phyloP scores from a whole-genome alignment of 352 stramenopile genomes.

The Phytopythium litorale region DNA sequence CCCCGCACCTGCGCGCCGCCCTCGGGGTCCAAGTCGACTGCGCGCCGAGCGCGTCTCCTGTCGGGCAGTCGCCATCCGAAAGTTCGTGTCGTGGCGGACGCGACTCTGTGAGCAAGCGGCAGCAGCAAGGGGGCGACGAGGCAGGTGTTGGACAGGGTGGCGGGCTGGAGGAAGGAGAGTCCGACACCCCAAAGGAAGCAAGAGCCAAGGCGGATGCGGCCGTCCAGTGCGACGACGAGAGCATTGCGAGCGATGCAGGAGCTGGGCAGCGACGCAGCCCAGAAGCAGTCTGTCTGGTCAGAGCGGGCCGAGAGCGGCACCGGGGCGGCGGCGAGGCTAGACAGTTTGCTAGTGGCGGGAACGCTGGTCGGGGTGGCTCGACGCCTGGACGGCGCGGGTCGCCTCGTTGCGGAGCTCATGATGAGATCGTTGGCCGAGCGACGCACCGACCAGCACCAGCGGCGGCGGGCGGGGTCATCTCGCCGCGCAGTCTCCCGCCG shows the following conservation, averaged over 20 bases:
- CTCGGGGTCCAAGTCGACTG: slow-evolving; percentile 29
- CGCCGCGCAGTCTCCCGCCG: slow-evolving; percentile 21
- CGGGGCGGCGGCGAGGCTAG: background rate
- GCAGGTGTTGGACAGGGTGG: background rate
- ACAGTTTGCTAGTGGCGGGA: too few relatives aligned
- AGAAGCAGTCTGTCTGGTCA: background rate
- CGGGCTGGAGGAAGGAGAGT: background rate
- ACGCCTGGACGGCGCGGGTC: background rate
- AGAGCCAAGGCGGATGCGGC: slow-evolving; percentile 11
- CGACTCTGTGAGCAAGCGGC: background rate
- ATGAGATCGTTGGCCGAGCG: background rate
- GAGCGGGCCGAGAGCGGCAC: background rate
- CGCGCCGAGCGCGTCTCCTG: slow-evolving; percentile 5
- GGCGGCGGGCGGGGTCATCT: background rate
- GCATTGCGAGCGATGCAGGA: background rate
- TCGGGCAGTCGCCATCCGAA: background rate
- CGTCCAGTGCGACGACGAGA: slow-evolving; percentile 29
- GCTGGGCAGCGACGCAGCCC: background rate
- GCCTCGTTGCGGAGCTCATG: background rate
- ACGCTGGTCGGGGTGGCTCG: background rate
- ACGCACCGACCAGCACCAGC: background rate
- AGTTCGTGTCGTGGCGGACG: background rate
- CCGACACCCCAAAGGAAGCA: background rate
- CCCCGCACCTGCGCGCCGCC: slow-evolving; percentile 25
- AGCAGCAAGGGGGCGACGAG: background rate